Evolutionary conservation across 2,329 filamentous ascomycete species (phyloP), one percentile per base, ranked within the genome.

Genomic region (Colletotrichum godetiae): DNA sequence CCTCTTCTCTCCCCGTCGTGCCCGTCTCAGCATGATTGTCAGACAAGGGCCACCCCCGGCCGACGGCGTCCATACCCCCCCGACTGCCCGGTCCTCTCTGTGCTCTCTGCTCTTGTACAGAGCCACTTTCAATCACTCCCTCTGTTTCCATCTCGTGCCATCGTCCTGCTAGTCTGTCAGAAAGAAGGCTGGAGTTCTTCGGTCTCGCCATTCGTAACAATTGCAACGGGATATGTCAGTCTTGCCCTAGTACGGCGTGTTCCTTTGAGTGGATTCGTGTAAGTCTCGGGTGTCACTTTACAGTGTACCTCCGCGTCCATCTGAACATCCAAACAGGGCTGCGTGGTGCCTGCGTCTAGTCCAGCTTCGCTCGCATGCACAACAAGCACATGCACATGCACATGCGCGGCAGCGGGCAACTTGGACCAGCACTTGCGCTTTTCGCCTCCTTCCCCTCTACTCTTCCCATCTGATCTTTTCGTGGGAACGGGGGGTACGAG

Each of bases 401-500:
- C 11, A 37, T 24, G 24, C 22, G 57, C 19, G 33, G 33, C 56
- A 29, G 27, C 27, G 27, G 22, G 31, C n/a, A 58, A n/a, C 31
- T 29, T 33, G 31, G 13, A 31, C 10, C 3, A 13, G 3, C 15
- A 49, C 59, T 46, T 19, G 10, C 60, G 52, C 60, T 24, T 22
- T 22, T n/a, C n/a, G 24, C 15, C 31, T 15, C 49, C 22, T 61
- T 58, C 13, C 49, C 24, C 42, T 46, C 42, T 10, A 42, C 35
- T 13, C 35, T 42, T 42, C 56, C 49, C 68, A 49, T 71, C 68
- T 57, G 68, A 71, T 71, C 24, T 71, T 12, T 5, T 6, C 10
- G 7, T 6, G 22, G 10, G 3, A 46, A 46, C 19, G 22, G 11
- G 15, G 35, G 13, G 15, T n/a, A 53, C 15, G 13, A 46, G 62